Base-by-base conservation (phyloP, 2,329 filamentous ascomycete species). In the Talaromyces sp. region DNA sequence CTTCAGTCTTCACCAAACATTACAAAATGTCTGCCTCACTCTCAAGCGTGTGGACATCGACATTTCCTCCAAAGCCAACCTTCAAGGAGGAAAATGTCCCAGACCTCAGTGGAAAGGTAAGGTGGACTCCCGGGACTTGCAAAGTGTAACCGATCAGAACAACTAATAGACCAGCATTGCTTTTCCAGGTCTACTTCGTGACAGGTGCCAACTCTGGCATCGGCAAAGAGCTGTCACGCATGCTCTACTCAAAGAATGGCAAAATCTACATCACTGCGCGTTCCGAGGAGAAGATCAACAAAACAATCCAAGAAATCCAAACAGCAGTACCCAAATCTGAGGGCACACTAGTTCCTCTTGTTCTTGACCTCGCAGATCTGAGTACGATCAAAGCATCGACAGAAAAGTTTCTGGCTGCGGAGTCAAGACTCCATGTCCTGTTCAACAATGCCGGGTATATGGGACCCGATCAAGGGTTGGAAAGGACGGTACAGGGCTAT, bases 241-340 rank as follows among this genome's bases (percentile, higher is more conserved):
- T 79, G 41, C 75, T 80, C 48, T 79, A 77, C 64, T 63, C 66
- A 31, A 70, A 74, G 41, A 75, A 77, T 62, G 79, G 74, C 41
- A 79, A 72, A 55, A 75, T 81, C 41, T 81, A 79, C 65, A 64
- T 80, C 24, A 73, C 75, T 11, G 77, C 74, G 2, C 75, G 79
- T 27, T 75, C 74, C 1, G 68, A 74, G 54, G 66, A 70, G 5
- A 80, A 78, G 62, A 72, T 74, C 1, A 62, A 64, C 19, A 64
- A 58, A 6, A 75, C 77, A 6, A 81, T 81, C 57, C 62, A 66
- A 4, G 65, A 69, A 6, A 78, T 82, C 62, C 72, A 74, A 54
- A 56, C 65, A 1, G 66, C 32, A 9, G 19, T 10, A 14, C 57
- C 57, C 10, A n/a, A 43, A 10, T 59, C 50, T 3, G 54, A 21